Conservation (phyloP, 257 asterid genomes). For the Solanum etuberosum region DNA sequence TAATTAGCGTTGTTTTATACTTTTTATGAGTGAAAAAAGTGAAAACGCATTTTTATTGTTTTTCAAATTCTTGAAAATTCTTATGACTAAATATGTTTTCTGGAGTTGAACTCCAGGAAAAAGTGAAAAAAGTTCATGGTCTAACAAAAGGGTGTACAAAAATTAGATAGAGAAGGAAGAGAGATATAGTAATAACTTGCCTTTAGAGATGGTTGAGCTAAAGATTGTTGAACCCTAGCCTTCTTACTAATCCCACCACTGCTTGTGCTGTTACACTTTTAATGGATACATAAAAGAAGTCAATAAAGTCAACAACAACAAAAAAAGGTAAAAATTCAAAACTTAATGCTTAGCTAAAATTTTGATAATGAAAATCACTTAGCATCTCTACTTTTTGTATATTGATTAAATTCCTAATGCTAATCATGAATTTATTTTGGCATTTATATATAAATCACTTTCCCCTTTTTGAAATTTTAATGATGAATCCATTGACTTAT, state of each 20-base stretch:
- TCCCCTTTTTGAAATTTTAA: neutral
- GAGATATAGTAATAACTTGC: conserved; percentile 17
- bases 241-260: conserved; percentile 68
- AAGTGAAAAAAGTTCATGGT: neutral
- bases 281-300: neutral
- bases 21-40: no score
- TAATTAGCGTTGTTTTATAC: no score
- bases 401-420: neutral
- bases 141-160: neutral
- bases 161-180: neutral
- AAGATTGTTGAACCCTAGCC: conserved; percentile 81
- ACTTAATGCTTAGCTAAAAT: neutral
- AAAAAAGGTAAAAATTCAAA: neutral
- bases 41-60: neutral
- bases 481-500: neutral
- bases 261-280: conserved; percentile 59
- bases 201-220: conserved; percentile 82
- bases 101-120: neutral
- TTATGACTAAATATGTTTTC: neutral
- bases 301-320: neutral
- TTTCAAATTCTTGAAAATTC: no score
- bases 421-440: neutral
- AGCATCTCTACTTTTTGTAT: neutral
- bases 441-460: neutral
- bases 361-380: neutral